Evolutionary conservation across 2,329 filamentous ascomycete species (phyloP).

Genomic region (Fusarium tanahbumbuense): DNA sequence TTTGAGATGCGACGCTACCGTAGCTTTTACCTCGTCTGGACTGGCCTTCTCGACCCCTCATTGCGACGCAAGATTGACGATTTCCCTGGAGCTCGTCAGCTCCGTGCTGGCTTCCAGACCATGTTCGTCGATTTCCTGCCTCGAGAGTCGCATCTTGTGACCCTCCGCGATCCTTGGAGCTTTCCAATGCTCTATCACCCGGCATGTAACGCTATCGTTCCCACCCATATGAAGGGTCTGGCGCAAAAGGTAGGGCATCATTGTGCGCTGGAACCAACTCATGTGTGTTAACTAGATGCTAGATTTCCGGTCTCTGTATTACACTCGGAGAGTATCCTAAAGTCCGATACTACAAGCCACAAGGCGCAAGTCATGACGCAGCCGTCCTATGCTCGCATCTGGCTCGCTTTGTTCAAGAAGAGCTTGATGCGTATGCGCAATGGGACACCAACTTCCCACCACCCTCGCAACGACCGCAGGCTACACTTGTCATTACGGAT

Average conservation of each 20-base stretch:
- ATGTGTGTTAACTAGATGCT: constrained; percentile 5
- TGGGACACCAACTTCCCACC: constrained; percentile 88
- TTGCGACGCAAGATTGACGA: constrained; percentile 80
- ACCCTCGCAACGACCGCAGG: constrained; percentile 79
- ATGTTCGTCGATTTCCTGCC: constrained; percentile 91
- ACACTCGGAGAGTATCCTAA: constrained; percentile 93
- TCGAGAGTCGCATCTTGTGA: constrained; percentile 89
- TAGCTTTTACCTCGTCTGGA: constrained; percentile 87
- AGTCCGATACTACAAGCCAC: constrained; percentile 89
- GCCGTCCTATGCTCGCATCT: constrained; percentile 87
- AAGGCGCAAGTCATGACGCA: constrained; percentile 82
- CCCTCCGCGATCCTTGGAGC: constrained; percentile 94
- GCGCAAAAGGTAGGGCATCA: constrained; percentile 79
- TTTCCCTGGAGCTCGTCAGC: constrained; percentile 74
- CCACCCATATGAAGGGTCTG: constrained; percentile 82
- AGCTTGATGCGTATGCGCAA: constrained; percentile 89
- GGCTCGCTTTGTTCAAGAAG: constrained; percentile 89
- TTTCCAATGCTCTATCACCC: constrained; percentile 95
- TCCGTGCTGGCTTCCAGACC: constrained; percentile 83
- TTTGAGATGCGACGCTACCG: constrained; percentile 87
- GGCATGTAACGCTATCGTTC: constrained; percentile 84
- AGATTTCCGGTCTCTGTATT: constrained; percentile 77
- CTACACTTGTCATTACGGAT: constrained; percentile 87
- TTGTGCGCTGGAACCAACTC: neutral
- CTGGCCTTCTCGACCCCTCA: constrained; percentile 74